Evolutionary conservation across 441 rosid species (phyloP).

Genomic region (Pelargonium citronellum): DNA sequence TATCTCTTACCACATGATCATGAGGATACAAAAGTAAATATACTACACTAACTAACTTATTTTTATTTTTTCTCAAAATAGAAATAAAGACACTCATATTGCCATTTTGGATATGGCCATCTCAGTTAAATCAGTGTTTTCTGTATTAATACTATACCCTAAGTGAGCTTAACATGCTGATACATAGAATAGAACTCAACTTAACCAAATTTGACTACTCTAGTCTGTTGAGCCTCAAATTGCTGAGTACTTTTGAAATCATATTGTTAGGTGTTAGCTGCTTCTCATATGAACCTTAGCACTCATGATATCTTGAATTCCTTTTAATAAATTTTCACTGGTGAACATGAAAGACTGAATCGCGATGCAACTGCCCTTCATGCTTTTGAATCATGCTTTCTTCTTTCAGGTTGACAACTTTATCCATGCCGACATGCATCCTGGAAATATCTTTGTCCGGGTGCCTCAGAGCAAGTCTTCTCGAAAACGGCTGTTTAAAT

Average conservation of each 20-base stretch:
- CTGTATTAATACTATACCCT: neutral
- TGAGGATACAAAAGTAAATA: no score
- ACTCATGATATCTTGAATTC: neutral
- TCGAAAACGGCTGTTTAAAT: slow-evolving; percentile 59
- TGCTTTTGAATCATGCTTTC: neutral
- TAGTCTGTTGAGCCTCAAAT: neutral
- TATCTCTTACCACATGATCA: no score
- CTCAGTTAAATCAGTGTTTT: neutral
- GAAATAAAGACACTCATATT: neutral
- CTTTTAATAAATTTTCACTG: neutral
- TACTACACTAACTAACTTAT: no score
- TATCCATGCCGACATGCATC: slow-evolving; percentile 99
- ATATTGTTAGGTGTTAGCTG: neutral
- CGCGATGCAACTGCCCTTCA: neutral
- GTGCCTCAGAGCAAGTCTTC: slow-evolving; percentile 54
- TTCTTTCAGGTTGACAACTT: slow-evolving; percentile 92
- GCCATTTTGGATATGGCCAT: neutral
- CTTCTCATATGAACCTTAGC: neutral
- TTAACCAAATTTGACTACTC: neutral
- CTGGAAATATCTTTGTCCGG: slow-evolving; percentile 96
- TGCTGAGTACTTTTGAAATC: neutral
- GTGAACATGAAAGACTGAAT: neutral
- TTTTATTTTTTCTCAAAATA: no score
- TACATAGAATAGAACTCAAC: no score
- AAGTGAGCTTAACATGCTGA: no score